Evolutionary conservation across 2,329 filamentous ascomycete species (phyloP).

Genomic region (Alternaria panax): DNA sequence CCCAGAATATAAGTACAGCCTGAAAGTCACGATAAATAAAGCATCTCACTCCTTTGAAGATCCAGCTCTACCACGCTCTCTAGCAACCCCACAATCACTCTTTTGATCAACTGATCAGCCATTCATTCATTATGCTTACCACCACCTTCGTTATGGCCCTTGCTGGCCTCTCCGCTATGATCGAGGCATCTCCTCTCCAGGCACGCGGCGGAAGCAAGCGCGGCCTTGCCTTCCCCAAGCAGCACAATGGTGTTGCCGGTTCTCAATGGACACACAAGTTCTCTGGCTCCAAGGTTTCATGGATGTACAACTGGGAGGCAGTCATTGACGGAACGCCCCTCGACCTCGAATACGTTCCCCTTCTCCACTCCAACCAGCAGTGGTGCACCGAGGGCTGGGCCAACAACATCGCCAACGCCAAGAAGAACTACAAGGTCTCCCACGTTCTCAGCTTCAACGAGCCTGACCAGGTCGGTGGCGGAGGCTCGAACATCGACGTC

Average conservation of each 20-base stretch:
- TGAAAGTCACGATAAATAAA: not conserved
- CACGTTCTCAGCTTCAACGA: conserved; percentile 50
- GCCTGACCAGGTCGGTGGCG: conserved; percentile 45
- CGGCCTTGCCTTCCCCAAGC: conserved; percentile 41
- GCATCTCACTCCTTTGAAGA: conserved; percentile 3
- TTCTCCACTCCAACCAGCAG: conserved; percentile 42
- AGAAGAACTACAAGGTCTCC: conserved; percentile 40
- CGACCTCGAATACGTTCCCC: conserved; percentile 68
- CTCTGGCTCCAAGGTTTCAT: conserved; percentile 54
- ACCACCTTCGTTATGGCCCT: conserved; percentile 38
- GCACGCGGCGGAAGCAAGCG: conserved; percentile 36
- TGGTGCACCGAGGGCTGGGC: conserved; percentile 39
- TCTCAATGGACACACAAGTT: conserved; percentile 34
- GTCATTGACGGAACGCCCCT: conserved; percentile 53
- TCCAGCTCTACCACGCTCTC: conserved; percentile 14
- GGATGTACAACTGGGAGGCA: conserved; percentile 74
- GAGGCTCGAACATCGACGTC: conserved; percentile 40
- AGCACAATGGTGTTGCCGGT: conserved; percentile 31
- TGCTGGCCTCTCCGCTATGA: conserved; percentile 38
- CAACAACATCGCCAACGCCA: conserved; percentile 37
- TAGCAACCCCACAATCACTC: conserved; percentile 26
- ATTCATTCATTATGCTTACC: conserved; percentile 30
- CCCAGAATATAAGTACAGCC: conserved; percentile 20
- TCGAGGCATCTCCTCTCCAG: conserved; percentile 37
- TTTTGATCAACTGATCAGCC: conserved; percentile 11